Conservation (phyloP, 257 asterid species). For the Solanum piurae region DNA sequence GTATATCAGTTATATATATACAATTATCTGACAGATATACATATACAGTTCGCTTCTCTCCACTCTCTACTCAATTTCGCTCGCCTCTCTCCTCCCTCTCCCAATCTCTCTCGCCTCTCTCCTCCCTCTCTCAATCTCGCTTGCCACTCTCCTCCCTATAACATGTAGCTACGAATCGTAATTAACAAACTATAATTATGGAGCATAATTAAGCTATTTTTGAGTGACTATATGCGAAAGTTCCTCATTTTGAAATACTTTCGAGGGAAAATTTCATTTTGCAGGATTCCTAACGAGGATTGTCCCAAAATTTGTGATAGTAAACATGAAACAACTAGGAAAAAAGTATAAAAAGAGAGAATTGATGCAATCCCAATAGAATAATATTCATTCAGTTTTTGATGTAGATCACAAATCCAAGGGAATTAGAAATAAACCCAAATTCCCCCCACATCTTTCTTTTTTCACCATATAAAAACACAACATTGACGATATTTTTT, state of each 20-base stretch:
- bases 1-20: no score
- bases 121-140: no score
- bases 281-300: neutral
- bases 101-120: no score
- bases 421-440: neutral
- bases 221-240: no score
- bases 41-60: no score
- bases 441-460: neutral
- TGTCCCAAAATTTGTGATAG: neutral
- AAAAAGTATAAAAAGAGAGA: neutral
- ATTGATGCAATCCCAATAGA: neutral
- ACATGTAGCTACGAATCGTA: no score
- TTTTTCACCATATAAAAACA: neutral
- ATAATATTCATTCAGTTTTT: neutral
- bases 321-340: neutral
- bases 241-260: neutral
- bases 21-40: no score
- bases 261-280: neutral
- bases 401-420: neutral
- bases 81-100: no score
- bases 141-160: no score
- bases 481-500: neutral
- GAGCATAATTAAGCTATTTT: no score
- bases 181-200: no score
- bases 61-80: no score